Base-by-base conservation (phyloP, 768 basidiomycete species). In the Xanthoconium stramineum region DNA sequence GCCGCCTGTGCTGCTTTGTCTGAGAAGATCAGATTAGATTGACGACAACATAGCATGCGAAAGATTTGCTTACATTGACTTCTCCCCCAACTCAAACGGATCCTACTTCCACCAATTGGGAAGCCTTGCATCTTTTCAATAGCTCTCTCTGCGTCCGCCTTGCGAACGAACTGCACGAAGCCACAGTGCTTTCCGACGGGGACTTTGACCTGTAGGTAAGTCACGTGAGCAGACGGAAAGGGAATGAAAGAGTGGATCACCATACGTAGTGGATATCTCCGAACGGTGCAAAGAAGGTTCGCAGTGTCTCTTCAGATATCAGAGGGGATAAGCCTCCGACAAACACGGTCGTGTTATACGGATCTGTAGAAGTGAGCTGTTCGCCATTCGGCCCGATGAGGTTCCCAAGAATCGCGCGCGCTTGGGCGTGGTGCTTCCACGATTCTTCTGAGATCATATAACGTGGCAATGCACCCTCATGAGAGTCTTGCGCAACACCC, bases 81-180 rank as follows among this genome's bases (percentile, higher is more conserved):
- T 46, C 94, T 80, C 40, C 94, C 94, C 94, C 94, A 97, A 66
- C 90, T 92, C 60, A 96, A 74, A 36, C 94, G 82, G 61, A 97
- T 94, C 64, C 91, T 80, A 60, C 92, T 93, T 15, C 94, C 94
- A 35, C 91, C 93, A 61, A 97, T 87, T 5, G 93, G 92, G 69
- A 94, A 96, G 28, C 93, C 94, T 76, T 96, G 94, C 94, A 96
- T 94, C 74, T 91, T 93, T 74, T 94, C 90, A 58, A 97, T 97
- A 10, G 94, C 93, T 37, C 83, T 80, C 71, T 95, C 93, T 12
- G 94, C 94, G 72, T 97, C 94, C 11, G 83, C 84, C 72, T 96
- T 94, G 61, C 86, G 82, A 29, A 96, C 90, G 65, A 93, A 97
- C 73, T 97, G 94, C 44, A 97, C 94, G 65, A 97, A 97, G 1